Conservation (phyloP, 169 alveolate species). For the Condylostoma magnum region DNA sequence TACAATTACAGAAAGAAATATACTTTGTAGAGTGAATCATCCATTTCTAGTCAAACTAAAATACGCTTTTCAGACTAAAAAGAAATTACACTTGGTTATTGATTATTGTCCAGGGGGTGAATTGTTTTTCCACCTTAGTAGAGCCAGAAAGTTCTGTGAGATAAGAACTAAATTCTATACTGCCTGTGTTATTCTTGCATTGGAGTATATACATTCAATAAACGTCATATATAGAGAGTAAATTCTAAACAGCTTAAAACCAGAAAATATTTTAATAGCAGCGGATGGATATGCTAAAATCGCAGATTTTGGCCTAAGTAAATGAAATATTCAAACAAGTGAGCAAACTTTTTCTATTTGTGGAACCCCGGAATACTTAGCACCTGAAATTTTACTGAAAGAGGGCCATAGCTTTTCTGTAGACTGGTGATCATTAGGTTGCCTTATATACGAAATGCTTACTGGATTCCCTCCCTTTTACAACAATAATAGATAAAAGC, state of each 20-base stretch:
- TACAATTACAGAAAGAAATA: conserved; percentile 37
- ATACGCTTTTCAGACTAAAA: conserved; percentile 81
- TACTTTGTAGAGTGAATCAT: conserved; percentile 52
- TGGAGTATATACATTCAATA: conserved; percentile 82
- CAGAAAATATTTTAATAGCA: conserved; percentile 76
- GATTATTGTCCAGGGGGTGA: conserved; percentile 93
- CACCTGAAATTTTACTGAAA: conserved; percentile 81
- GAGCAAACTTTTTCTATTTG: conserved; percentile 73
- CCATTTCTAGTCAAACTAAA: conserved; percentile 83
- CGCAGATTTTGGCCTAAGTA: conserved; percentile 83
- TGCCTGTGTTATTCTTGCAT: conserved; percentile 87
- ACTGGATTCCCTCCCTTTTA: conserved; percentile 88
- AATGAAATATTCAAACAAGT: conserved; percentile 52
- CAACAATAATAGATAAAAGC: conserved; percentile 46
- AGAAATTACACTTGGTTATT: conserved; percentile 81
- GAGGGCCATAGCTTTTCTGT: conserved; percentile 80
- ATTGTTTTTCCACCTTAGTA: conserved; percentile 81
- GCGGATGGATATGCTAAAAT: conserved; percentile 71
- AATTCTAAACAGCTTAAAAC: conserved; percentile 47
- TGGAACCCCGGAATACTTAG: conserved; percentile 87
- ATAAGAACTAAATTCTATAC: conserved; percentile 85
- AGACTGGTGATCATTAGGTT: conserved; percentile 88
- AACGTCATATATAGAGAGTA: conserved; percentile 83
- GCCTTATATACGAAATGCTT: conserved; percentile 80
- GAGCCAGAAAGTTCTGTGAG: conserved; percentile 82